phyloP scores from a whole-genome alignment of 2,329 filamentous ascomycete species.

The Phyllosticta capitalensis region DNA sequence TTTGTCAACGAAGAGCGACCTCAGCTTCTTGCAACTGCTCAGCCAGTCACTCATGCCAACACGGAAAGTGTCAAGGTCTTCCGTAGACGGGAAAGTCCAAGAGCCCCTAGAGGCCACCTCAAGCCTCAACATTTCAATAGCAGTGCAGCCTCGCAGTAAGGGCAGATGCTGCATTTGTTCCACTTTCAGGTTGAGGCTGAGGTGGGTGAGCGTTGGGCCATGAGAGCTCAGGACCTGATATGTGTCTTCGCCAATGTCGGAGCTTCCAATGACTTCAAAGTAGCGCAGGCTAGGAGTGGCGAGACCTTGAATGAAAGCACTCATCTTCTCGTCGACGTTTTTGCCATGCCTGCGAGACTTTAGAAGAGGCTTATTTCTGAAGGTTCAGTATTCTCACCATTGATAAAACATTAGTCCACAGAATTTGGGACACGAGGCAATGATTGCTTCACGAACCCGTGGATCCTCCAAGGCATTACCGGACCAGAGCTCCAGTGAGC shows the following conservation, averaged over 20 bases:
- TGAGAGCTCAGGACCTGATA: slow-evolving; percentile 46
- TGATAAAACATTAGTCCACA: slow-evolving; percentile 49
- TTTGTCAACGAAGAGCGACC: slow-evolving; percentile 40
- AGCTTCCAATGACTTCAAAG: slow-evolving; percentile 50
- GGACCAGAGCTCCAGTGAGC: slow-evolving; percentile 50
- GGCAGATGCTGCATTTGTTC: slow-evolving; percentile 42
- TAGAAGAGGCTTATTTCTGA: not conserved
- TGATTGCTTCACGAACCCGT: slow-evolving; percentile 44
- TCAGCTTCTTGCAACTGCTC: slow-evolving; percentile 42
- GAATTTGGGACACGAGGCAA: slow-evolving; percentile 51
- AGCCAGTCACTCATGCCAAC: slow-evolving; percentile 45
- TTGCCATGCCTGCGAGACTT: slow-evolving; percentile 21
- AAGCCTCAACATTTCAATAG: slow-evolving; percentile 41
- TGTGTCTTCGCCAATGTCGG: slow-evolving; percentile 45
- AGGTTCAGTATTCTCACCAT: slow-evolving; percentile 26
- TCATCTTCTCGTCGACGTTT: slow-evolving; percentile 48
- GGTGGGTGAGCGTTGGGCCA: slow-evolving; percentile 43
- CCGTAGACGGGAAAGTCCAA: slow-evolving; percentile 31
- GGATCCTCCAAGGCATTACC: slow-evolving; percentile 50
- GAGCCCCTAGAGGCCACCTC: slow-evolving; percentile 35
- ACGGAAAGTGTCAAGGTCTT: slow-evolving; percentile 43
- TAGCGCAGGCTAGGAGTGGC: slow-evolving; percentile 47
- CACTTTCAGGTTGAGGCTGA: slow-evolving; percentile 42
- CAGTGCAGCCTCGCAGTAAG: slow-evolving; percentile 39
- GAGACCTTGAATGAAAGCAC: slow-evolving; percentile 49